phyloP scores from a whole-genome alignment of 2,329 filamentous ascomycete genomes.

The Xylaria multiplex region DNA sequence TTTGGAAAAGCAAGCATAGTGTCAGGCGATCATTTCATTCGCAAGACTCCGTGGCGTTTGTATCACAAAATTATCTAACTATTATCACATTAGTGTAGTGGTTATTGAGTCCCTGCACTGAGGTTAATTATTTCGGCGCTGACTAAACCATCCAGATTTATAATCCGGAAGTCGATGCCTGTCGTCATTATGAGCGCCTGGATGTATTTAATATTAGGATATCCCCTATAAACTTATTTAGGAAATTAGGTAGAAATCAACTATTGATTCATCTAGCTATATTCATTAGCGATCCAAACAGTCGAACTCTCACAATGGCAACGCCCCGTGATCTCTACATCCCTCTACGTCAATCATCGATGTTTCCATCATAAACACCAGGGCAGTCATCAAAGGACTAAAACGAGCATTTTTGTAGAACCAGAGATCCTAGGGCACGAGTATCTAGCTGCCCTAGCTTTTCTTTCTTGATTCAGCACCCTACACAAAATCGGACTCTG shows the following conservation, averaged over 20 bases:
- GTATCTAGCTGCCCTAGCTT: constrained; percentile 40
- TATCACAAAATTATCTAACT: too few relatives aligned
- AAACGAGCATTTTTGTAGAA: constrained; percentile 41
- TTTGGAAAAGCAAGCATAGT: too few relatives aligned
- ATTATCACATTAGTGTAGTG: too few relatives aligned
- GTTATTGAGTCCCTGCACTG: too few relatives aligned
- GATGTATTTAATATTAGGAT: not conserved
- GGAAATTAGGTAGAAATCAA: too few relatives aligned
- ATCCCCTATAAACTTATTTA: not conserved
- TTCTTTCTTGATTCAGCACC: constrained; percentile 43
- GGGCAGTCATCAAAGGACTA: constrained; percentile 41
- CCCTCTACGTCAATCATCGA: constrained; percentile 46
- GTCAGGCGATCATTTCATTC: too few relatives aligned
- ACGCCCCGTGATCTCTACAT: constrained; percentile 47
- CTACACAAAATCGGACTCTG: constrained; percentile 40
- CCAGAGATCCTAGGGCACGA: constrained; percentile 48
- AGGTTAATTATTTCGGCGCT: too few relatives aligned
- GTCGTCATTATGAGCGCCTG: too few relatives aligned
- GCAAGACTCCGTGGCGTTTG: too few relatives aligned
- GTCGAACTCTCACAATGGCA: constrained; percentile 26
- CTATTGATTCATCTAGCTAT: not conserved
- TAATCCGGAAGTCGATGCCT: too few relatives aligned
- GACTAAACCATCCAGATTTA: too few relatives aligned
- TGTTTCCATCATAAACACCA: constrained; percentile 50
- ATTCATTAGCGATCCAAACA: too few relatives aligned